These are phyloP conservation scores for Nyssa sinensis DNA, from an alignment of 148 eudicot species.

Conservation along the genomic window DNA sequence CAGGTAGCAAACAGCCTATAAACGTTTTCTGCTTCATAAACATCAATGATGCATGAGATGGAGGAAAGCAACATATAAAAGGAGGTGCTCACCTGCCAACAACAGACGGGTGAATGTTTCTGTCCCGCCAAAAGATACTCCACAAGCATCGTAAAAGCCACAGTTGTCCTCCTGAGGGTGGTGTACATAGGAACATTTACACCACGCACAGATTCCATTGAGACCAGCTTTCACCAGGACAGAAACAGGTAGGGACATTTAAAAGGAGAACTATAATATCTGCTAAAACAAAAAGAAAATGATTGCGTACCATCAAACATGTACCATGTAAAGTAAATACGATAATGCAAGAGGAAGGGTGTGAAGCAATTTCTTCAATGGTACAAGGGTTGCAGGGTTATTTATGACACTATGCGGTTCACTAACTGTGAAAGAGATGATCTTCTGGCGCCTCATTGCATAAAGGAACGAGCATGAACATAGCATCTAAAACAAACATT, in stretches of 20 bases:
- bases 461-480: conserved; percentile 62
- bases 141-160: conserved; percentile 67
- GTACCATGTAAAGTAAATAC: conserved; percentile 77
- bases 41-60: background rate
- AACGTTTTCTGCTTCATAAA: background rate
- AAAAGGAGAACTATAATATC: background rate
- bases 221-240: conserved; percentile 45
- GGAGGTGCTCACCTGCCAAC: conserved; percentile 47
- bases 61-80: background rate
- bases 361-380: conserved; percentile 43
- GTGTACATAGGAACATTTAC: conserved; percentile 86
- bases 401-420: conserved; percentile 22
- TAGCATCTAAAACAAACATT: conserved; percentile 43
- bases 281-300: background rate
- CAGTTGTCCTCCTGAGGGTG: conserved; percentile 69
- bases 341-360: conserved; percentile 66
- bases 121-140: conserved; percentile 57
- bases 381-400: conserved; percentile 43
- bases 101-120: conserved; percentile 37
- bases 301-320: background rate
- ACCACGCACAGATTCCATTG: conserved; percentile 80
- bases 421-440: conserved; percentile 47
- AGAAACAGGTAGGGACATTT: background rate
- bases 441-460: conserved; percentile 42
- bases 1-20: background rate